Evolutionary conservation across 169 alveolate species (phyloP), one percentile per base, ranked within the genome.

Genomic region (Plasmodium falciparum): DNA sequence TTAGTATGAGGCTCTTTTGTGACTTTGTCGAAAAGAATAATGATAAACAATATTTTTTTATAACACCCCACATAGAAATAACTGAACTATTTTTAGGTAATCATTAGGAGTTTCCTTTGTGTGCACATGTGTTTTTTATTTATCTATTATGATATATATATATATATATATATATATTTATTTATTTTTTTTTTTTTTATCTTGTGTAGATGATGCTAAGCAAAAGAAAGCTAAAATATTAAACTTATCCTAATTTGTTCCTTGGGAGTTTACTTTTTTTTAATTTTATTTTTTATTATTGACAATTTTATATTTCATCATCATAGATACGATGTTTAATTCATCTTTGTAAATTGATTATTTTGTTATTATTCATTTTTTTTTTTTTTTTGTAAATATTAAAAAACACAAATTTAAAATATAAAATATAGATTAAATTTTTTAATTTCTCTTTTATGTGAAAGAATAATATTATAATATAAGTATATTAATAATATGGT

Each of bases 21-120:
- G 73, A 80, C 26, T 80, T 80, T 26, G 58, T 80, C n/a, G 83
- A 80, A 56, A 26, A 20, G 54, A 80, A 58, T 73, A 70, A 54
- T 50, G 59, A 47, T 62, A 80, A 80, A 33, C 90, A 80, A 24
- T 80, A 80, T 49, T 80, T 80, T 73, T 80, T 80, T 58, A 80
- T 80, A 56, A 80, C 90, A 15, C 90, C 90, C 1, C 90, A 80
- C 26, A 80, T 80, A 17, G 90, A 80, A 69, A 80, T 80, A 67
- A 80, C 90, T 11, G 90, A 80, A 45, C 61, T 80, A n/a, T 80
- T 80, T 69, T 20, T 67, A 39, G 90, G 90, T 80, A 80, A 80
- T 74, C 11, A 33, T 66, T 66, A 61, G 12, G 22, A 15, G 45
- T 33, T 4, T 33, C 3, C 29, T 0, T 26, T 26, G 29, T 33